These are phyloP conservation scores for Beta lomatogona DNA, from an alignment of 179 eudicot genomes.

Conservation along the genomic window DNA sequence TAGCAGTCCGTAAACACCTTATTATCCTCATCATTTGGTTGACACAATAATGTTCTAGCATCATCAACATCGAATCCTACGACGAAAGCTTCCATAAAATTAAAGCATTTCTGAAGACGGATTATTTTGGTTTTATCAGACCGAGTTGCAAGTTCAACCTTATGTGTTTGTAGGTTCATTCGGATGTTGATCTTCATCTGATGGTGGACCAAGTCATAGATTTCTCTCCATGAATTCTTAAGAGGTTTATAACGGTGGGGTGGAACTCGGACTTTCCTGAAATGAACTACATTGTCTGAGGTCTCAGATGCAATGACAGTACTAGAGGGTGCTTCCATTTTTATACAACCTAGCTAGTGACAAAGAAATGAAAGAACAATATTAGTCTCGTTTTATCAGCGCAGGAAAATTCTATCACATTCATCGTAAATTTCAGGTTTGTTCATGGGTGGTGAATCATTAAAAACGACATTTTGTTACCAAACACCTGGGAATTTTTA, in stretches of 20 bases:
- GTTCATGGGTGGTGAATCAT: too few relatives aligned
- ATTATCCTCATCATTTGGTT: conserved; percentile 50
- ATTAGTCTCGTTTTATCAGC: too few relatives aligned
- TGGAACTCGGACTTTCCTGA: conserved; percentile 55
- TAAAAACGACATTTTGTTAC: too few relatives aligned
- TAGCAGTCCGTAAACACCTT: conserved; percentile 40
- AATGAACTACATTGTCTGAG: conserved; percentile 54
- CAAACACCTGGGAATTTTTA: too few relatives aligned
- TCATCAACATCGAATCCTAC: conserved; percentile 64
- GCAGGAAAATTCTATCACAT: too few relatives aligned
- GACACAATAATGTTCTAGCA: conserved; percentile 45
- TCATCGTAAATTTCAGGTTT: too few relatives aligned
- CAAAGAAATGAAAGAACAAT: neutral
- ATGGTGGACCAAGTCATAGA: conserved; percentile 54
- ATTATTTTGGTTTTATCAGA: conserved; percentile 26
- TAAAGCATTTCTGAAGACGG: conserved; percentile 51
- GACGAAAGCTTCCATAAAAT: conserved; percentile 70
- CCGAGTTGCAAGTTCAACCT: conserved; percentile 66
- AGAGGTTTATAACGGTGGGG: conserved; percentile 57
- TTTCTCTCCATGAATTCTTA: conserved; percentile 58
- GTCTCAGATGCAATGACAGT: conserved; percentile 55
- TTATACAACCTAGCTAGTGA: neutral
- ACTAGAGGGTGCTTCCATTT: conserved; percentile 43
- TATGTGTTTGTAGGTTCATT: conserved; percentile 59
- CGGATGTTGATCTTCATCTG: conserved; percentile 72